Evolutionary conservation across 2,329 filamentous ascomycete genomes (phyloP).

Genomic region (Myriosclerotinia curreyana): DNA sequence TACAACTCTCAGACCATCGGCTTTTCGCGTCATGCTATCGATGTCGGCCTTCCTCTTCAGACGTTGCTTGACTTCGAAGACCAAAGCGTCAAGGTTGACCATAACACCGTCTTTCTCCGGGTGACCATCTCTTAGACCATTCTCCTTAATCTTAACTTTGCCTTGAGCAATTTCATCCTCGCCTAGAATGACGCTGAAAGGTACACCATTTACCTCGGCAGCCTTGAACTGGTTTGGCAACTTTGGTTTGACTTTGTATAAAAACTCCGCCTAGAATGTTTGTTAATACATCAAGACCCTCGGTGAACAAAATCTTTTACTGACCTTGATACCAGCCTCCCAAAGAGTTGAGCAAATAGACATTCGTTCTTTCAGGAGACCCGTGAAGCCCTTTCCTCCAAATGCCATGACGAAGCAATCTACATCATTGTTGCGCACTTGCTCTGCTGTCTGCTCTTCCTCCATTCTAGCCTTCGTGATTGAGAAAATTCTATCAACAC

Average conservation of each 20-base stretch:
- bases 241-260: slow-evolving; percentile 88
- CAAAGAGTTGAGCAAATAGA: slow-evolving; percentile 72
- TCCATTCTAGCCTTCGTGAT: slow-evolving; percentile 78
- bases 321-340: slow-evolving; percentile 80
- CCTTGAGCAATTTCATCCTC: slow-evolving; percentile 83
- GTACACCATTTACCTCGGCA: slow-evolving; percentile 74
- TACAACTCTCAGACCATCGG: slow-evolving; percentile 37
- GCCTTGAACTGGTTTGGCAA: slow-evolving; percentile 87
- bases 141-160: slow-evolving; percentile 84
- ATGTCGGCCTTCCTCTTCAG: slow-evolving; percentile 41
- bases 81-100: slow-evolving; percentile 62
- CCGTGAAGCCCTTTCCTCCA: slow-evolving; percentile 79
- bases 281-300: slow-evolving; percentile 1
- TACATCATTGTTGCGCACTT: slow-evolving; percentile 67
- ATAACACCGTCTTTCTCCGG: slow-evolving; percentile 86
- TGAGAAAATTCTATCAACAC: slow-evolving; percentile 91
- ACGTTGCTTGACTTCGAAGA: slow-evolving; percentile 58
- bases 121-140: slow-evolving; percentile 76
- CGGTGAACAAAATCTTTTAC: slow-evolving; percentile 22
- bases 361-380: slow-evolving; percentile 81
- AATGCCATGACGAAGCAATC: slow-evolving; percentile 96
- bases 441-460: slow-evolving; percentile 53
- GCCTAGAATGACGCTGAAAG: slow-evolving; percentile 84
- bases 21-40: slow-evolving; percentile 34
- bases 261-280: slow-evolving; percentile 66